phyloP scores from a whole-genome alignment of 257 asterid species.

The Voacanga thouarsii region DNA sequence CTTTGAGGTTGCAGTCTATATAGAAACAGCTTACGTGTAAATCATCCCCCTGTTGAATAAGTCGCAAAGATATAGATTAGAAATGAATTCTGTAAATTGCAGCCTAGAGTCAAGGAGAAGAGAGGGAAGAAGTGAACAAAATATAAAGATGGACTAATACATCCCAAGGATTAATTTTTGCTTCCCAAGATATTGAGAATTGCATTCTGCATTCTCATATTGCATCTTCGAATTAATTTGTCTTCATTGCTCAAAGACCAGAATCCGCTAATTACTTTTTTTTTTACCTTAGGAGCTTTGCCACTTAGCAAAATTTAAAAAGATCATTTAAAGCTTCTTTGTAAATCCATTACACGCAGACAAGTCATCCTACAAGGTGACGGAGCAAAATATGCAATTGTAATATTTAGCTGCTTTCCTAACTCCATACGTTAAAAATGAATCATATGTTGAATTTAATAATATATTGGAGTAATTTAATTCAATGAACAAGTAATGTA shows the following conservation, averaged over 20 bases:
- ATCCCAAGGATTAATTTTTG: not conserved
- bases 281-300: not conserved
- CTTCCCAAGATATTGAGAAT: not conserved
- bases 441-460: not conserved
- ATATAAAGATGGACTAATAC: not conserved
- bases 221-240: not conserved
- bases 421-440: not conserved
- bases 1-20: constrained; percentile 64
- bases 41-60: constrained; percentile 59
- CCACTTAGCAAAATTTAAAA: not conserved
- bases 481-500: not conserved
- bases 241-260: not conserved
- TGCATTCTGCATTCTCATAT: not conserved
- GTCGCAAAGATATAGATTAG: not conserved
- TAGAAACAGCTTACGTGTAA: constrained; percentile 77
- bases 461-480: too few relatives aligned
- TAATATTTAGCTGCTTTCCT: not conserved
- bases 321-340: not conserved
- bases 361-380: too few relatives aligned
- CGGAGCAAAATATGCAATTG: too few relatives aligned
- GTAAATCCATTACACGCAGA: not conserved
- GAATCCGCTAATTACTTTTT: not conserved
- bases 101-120: not conserved
- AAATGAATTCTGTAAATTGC: not conserved
- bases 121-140: not conserved